Evolutionary conservation across 352 stramenopile genomes (phyloP).

Genomic region (Globisporangium cystogenes): DNA sequence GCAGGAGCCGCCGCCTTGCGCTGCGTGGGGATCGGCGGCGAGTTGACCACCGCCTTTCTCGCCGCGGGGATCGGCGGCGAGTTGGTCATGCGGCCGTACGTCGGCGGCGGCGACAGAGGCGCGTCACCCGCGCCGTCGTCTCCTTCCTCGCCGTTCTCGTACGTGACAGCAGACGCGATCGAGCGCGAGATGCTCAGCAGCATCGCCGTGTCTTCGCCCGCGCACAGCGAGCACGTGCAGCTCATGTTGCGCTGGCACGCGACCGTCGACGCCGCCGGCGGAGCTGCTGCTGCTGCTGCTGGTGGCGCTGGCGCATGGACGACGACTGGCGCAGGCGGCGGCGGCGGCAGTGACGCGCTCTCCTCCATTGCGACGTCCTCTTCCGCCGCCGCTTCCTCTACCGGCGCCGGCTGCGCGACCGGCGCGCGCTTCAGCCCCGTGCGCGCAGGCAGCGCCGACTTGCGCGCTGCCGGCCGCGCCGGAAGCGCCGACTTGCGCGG

Average conservation of each 20-base stretch:
- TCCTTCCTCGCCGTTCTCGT: slow-evolving; percentile 25
- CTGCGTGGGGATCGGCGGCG: slow-evolving; percentile 22
- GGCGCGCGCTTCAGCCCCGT: background rate
- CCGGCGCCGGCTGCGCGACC: background rate
- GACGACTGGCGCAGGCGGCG: background rate
- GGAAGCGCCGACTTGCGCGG: slow-evolving; percentile 1
- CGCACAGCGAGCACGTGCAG: slow-evolving; percentile 78
- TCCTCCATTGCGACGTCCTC: background rate
- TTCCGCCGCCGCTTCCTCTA: background rate
- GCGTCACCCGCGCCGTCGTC: slow-evolving; percentile 18
- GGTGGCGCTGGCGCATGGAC: background rate
- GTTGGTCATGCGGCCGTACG: slow-evolving; percentile 25
- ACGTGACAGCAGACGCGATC: slow-evolving; percentile 78
- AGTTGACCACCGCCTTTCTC: slow-evolving; percentile 13
- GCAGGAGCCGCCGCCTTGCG: slow-evolving; percentile 6
- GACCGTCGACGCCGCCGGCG: background rate
- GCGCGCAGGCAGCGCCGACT: slow-evolving; percentile 2
- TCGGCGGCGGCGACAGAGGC: slow-evolving; percentile 16
- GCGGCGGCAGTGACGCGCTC: background rate
- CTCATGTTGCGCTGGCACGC: slow-evolving; percentile 81
- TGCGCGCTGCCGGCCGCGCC: background rate
- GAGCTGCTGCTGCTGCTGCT: background rate
- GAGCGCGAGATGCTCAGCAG: slow-evolving; percentile 76
- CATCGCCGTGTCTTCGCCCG: slow-evolving; percentile 70
- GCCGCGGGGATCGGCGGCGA: slow-evolving; percentile 25